Evolutionary conservation across 176 grass and related monocot genomes (phyloP).

Genomic region (Triticum aestivum): DNA sequence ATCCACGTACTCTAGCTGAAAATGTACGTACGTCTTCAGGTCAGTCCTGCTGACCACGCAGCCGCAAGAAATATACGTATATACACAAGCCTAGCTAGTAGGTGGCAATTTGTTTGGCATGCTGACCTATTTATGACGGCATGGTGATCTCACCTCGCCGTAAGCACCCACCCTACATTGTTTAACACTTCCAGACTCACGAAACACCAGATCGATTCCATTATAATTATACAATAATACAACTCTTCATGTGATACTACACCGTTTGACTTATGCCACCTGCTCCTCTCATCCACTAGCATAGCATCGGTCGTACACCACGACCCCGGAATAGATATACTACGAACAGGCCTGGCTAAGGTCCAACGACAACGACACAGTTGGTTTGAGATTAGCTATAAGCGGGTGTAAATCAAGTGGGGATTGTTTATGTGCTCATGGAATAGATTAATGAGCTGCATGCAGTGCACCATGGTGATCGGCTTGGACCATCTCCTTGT

Average conservation of each 20-base stretch:
- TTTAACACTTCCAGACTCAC: background rate
- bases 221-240: background rate
- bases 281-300: conserved; percentile 30
- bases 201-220: background rate
- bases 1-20: background rate
- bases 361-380: background rate
- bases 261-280: conserved; percentile 51
- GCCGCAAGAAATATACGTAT: background rate
- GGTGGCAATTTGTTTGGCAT: background rate
- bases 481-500: background rate
- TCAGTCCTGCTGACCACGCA: background rate
- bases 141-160: conserved; percentile 12
- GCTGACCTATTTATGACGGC: background rate
- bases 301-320: background rate
- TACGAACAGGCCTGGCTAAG: background rate
- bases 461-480: no score
- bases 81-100: no score
- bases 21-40: background rate
- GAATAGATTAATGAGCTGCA: no score
- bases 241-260: conserved; percentile 19
- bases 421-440: no score
- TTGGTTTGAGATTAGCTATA: background rate
- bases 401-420: background rate
- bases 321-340: conserved; percentile 4
- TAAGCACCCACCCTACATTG: background rate